These are phyloP conservation scores for Ceratobasidium sp. DNA, from an alignment of 1,284 basidiomycete species.

Conservation along the genomic window DNA sequence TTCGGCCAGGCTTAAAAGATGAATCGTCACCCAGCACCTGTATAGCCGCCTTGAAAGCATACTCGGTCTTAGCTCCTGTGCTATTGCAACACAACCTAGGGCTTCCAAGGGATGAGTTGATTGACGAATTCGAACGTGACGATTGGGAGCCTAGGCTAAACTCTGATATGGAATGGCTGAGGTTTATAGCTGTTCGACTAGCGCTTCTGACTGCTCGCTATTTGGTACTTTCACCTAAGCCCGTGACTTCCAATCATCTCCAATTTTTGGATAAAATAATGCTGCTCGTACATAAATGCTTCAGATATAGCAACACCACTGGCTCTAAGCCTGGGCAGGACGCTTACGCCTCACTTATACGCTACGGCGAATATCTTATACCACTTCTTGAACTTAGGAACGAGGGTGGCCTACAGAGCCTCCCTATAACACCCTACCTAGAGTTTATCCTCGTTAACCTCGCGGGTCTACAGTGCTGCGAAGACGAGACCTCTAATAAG, in stretches of 20 bases:
- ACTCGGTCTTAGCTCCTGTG: neutral
- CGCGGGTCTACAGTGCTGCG: neutral
- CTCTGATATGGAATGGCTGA: neutral
- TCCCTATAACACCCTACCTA: neutral
- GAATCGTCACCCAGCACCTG: neutral
- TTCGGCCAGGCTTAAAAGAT: neutral
- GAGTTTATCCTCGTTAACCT: neutral
- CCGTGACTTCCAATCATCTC: neutral
- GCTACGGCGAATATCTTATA: neutral
- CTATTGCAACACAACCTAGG: neutral
- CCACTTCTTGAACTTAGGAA: neutral
- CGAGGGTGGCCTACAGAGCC: neutral
- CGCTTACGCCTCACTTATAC: too few relatives aligned
- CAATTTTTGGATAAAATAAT: neutral
- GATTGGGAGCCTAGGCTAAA: neutral
- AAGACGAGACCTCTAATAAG: neutral
- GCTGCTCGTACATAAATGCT: neutral
- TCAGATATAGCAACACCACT: neutral
- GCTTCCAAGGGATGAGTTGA: neutral
- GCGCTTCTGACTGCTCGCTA: neutral
- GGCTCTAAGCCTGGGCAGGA: neutral
- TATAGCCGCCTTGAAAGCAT: neutral
- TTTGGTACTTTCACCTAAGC: neutral
- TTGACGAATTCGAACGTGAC: neutral
- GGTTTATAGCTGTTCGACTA: neutral